Percentiles rank a stretch among this genome's conserved stretches.
Conservation (phyloP, 2,329 filamentous ascomycete genomes). For the Talaromyces funiculosus region DNA sequence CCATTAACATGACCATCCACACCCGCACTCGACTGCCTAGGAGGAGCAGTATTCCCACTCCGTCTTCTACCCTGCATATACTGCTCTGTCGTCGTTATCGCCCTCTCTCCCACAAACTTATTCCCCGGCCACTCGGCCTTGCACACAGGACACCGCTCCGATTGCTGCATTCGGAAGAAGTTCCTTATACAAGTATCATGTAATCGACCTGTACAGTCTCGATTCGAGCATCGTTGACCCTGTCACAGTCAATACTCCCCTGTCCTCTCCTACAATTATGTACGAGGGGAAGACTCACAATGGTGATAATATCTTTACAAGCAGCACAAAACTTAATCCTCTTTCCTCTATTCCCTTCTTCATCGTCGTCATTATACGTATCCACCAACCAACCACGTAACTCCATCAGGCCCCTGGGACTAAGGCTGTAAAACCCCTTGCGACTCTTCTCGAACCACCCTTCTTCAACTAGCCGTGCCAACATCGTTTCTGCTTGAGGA, state of each 20-base stretch:
- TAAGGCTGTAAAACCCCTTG: constrained; percentile 68
- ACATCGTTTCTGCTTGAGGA: constrained; percentile 67
- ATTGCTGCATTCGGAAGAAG: constrained; percentile 63
- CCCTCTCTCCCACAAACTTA: constrained; percentile 50
- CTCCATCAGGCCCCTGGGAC: constrained; percentile 76
- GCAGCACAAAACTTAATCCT: constrained; percentile 82
- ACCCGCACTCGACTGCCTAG: not conserved
- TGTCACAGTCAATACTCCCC: constrained; percentile 18
- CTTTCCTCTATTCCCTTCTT: constrained; percentile 52
- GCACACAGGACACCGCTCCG: constrained; percentile 59
- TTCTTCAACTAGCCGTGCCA: constrained; percentile 66
- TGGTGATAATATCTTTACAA: constrained; percentile 83
- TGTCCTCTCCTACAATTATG: not conserved
- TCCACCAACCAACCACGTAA: constrained; percentile 77
- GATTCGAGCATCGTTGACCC: constrained; percentile 69
- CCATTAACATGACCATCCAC: not conserved
- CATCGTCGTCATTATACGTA: constrained; percentile 74
- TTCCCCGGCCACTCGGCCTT: constrained; percentile 48
- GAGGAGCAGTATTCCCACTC: constrained; percentile 17
- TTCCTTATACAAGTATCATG: constrained; percentile 71
- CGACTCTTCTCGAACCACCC: constrained; percentile 77
- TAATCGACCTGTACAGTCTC: constrained; percentile 63
- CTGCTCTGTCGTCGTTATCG: constrained; percentile 31
- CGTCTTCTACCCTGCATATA: constrained; percentile 24
- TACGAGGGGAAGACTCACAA: constrained; percentile 39